Evolutionary conservation across 108 stramenopile genomes (phyloP), one percentile per base, ranked within the genome.

Genomic region (Cylindrotheca fusiformis): DNA sequence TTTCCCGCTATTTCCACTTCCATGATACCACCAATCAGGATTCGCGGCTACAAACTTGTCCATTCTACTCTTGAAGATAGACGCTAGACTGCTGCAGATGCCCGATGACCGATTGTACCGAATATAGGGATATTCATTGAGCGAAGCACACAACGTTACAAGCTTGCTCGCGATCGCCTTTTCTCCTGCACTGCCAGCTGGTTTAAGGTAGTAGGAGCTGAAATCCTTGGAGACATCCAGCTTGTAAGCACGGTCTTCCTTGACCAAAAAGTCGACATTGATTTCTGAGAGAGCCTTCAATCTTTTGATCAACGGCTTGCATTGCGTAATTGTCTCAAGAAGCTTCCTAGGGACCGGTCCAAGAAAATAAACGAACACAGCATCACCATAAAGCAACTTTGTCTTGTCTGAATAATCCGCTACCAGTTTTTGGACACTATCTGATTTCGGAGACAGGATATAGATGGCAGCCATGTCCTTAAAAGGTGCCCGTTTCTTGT

Each of bases 71-170:
- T 97, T 89, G 60, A 99, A 94, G 0, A 79, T 27, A 23, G 75
- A 81, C 4, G 97, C 94, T 22, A 97, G 59, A 31, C 75, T 84
- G 32, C 69, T 77, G 33, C 87, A 75, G 10, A 88, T 54, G 22
- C 54, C 32, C 18, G 83, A 93, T 41, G 70, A 67, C 59, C 75
- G 58, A 54, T 76, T 59, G 73, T 85, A 98, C 2, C 98, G 83
- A 59, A 99, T 90, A 67, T 95, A 91, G 0, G 98, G 97, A 65
- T 96, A 97, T 79, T 98, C 98, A 63, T 97, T 95, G 62, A 99
- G 67, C 4, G 97, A 95, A 22, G 94, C 95, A 80, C 97, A 98
- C 23, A 98, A 80, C 0, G 96, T 94, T 4, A 97, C 97, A 23
- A 99, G 85, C 59, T 93, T 86, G 14, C 88, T 78, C 1, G 84